Percentiles rank a stretch among this genome's conserved stretches.
Evolutionary conservation across 345 rosid species (phyloP).

Genomic region (Eucalyptus sp.): DNA sequence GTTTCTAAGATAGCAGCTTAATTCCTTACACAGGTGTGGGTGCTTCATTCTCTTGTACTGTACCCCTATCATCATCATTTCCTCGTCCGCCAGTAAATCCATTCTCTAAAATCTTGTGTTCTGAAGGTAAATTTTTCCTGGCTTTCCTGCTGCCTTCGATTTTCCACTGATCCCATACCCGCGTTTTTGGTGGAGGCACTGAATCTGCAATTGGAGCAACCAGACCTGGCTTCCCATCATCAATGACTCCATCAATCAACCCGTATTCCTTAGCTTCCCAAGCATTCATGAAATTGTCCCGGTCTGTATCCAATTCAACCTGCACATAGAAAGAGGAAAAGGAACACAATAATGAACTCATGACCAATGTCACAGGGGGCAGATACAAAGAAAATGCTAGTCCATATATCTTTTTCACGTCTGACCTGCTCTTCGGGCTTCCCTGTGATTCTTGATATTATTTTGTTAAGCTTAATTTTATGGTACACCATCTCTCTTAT

Average conservation of each 20-base stretch:
- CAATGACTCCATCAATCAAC: slow-evolving; percentile 69
- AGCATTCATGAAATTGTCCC: slow-evolving; percentile 79
- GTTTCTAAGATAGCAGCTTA: not conserved
- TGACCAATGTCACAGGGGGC: not conserved
- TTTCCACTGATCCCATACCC: slow-evolving; percentile 66
- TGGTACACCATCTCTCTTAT: slow-evolving; percentile 75
- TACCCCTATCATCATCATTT: slow-evolving; percentile 11
- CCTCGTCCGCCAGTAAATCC: slow-evolving; percentile 10
- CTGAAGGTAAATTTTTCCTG: slow-evolving; percentile 50
- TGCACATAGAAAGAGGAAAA: slow-evolving; percentile 4
- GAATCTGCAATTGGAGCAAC: slow-evolving; percentile 67
- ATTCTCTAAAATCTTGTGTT: slow-evolving; percentile 17
- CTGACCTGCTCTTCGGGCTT: slow-evolving; percentile 64
- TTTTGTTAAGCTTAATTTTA: slow-evolving; percentile 68
- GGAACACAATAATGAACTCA: not conserved
- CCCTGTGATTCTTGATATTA: slow-evolving; percentile 66
- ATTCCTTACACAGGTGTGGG: not conserved
- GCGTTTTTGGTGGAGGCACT: slow-evolving; percentile 59
- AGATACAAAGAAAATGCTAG: not conserved
- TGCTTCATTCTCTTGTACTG: not conserved
- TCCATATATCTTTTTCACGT: not conserved
- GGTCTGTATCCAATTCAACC: slow-evolving; percentile 74
- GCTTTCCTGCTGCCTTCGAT: slow-evolving; percentile 56
- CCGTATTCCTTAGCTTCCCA: slow-evolving; percentile 98
- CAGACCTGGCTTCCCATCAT: slow-evolving; percentile 90